Evolutionary conservation across 2,329 filamentous ascomycete species (phyloP), one percentile per base, ranked within the genome.

Genomic region (Cordyceps farinosa): DNA sequence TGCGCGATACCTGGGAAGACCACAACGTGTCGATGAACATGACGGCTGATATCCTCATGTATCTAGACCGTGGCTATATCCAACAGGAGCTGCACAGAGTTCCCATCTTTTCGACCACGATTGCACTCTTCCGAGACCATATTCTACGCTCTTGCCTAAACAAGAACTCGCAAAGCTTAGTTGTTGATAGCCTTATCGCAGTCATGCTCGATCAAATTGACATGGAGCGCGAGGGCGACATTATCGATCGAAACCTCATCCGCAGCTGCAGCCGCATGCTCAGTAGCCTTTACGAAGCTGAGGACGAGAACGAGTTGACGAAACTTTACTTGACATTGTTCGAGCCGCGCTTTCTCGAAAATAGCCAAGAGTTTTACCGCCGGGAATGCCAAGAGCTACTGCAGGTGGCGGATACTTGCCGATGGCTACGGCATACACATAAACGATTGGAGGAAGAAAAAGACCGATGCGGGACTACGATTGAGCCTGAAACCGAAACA

Each of bases 21-120:
- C 93, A 99, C 72, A 91, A 93, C 72, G 85, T 90, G 63, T 93
- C 90, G 51, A 97, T 97, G 91, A 92, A 92, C 72, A 98, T 98
- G 94, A 89, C 92, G 57, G 92, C 93, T 4, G 95, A 98, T 74
- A 92, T 98, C 38, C 82, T 98, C 58, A 97, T 98, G 92, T 97
- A 97, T 72, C 91, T 99, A 82, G 94, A 99, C 73, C 89, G 92
- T 56, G 88, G 93, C 34, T 92, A 90, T 70, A 89, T 87, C 56
- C 81, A 87, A 42, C 70, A 74, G 56, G 92, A 96, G 66, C 70
- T 77, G 6, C 85, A 87, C 65, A 83, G 86, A 6, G 88, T 91
- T 0, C 90, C 90, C 0, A 95, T 97, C 61, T 97, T 93, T 72
- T 85, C 89, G 15, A 86, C 90, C 10, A 88, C 91, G 3, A 96